phyloP scores from a whole-genome alignment of 805 yeast species.

The Candida vaughaniae region DNA sequence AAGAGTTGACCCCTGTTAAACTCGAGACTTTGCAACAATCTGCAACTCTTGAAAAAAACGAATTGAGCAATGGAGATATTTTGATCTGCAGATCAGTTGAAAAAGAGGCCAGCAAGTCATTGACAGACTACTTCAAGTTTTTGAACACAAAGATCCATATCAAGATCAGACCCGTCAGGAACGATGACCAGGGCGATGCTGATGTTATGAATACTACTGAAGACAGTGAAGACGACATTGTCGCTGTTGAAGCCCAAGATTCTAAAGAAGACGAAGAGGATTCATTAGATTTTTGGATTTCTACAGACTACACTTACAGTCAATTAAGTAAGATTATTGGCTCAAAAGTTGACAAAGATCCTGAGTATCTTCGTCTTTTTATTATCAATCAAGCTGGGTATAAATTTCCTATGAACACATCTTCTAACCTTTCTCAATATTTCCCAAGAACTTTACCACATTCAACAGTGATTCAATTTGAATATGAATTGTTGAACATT shows the following conservation, averaged over 20 bases:
- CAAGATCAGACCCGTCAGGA: constrained; percentile 26
- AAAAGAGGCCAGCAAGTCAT: constrained; percentile 9
- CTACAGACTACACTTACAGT: constrained; percentile 55
- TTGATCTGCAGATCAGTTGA: constrained; percentile 33
- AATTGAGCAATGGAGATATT: constrained; percentile 69
- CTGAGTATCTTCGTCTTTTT: constrained; percentile 64
- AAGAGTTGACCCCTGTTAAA: constrained; percentile 59
- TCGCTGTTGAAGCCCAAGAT: constrained; percentile 13
- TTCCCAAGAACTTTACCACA: constrained; percentile 45
- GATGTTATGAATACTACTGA: not conserved
- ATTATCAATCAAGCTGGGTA: constrained; percentile 59
- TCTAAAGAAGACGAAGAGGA: constrained; percentile 5
- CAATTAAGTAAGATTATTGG: constrained; percentile 66
- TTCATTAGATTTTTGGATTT: constrained; percentile 65
- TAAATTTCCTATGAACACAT: constrained; percentile 44
- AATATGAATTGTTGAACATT: constrained; percentile 75
- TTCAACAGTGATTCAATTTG: constrained; percentile 47
- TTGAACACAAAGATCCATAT: constrained; percentile 62
- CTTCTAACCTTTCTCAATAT: constrained; percentile 36
- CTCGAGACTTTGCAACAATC: constrained; percentile 43
- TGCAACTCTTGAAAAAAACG: constrained; percentile 53
- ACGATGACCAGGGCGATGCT: constrained; percentile 23
- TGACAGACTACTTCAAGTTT: constrained; percentile 50
- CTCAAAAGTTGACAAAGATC: constrained; percentile 48
- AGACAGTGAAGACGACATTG: constrained; percentile 49